phyloP scores from a whole-genome alignment of 306 rosid species.

The Pyrus communis region DNA sequence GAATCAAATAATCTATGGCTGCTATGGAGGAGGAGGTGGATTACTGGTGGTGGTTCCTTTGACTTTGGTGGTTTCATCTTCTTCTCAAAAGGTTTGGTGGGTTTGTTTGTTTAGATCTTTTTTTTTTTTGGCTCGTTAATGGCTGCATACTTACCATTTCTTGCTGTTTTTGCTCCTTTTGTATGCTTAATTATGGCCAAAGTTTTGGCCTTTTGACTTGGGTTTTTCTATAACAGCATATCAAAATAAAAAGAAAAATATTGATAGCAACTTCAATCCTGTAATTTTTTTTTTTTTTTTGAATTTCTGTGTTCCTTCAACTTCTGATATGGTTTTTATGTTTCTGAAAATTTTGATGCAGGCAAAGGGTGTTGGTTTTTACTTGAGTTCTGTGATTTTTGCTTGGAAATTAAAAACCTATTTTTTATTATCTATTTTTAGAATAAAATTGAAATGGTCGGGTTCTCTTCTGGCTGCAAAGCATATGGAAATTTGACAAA shows the following conservation, averaged over 20 bases:
- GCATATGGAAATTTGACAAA: background rate
- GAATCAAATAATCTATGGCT: background rate
- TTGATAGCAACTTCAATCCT: background rate
- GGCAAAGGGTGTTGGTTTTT: background rate
- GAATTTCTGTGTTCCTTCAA: background rate
- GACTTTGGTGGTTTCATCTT: constrained; percentile 16
- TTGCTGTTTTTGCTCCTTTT: background rate
- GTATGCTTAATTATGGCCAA: background rate
- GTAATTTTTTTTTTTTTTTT: background rate
- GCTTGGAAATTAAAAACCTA: background rate
- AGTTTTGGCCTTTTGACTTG: background rate
- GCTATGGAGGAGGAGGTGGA: constrained; percentile 5
- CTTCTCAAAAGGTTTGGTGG: constrained; percentile 14
- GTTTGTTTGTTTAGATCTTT: constrained; percentile 21
- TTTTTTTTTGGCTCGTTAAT: background rate
- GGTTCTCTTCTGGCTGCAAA: background rate
- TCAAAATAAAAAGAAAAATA: background rate
- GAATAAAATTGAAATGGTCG: background rate
- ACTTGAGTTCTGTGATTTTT: background rate
- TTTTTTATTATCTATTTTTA: background rate
- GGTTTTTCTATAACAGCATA: background rate
- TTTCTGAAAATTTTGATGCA: background rate
- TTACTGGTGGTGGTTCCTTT: constrained; percentile 18
- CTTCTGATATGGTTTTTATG: background rate
- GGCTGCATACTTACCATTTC: background rate